Evolutionary conservation across 306 rosid species (phyloP), one percentile per base, ranked within the genome.

Genomic region (Fragaria nilgerrensis): DNA sequence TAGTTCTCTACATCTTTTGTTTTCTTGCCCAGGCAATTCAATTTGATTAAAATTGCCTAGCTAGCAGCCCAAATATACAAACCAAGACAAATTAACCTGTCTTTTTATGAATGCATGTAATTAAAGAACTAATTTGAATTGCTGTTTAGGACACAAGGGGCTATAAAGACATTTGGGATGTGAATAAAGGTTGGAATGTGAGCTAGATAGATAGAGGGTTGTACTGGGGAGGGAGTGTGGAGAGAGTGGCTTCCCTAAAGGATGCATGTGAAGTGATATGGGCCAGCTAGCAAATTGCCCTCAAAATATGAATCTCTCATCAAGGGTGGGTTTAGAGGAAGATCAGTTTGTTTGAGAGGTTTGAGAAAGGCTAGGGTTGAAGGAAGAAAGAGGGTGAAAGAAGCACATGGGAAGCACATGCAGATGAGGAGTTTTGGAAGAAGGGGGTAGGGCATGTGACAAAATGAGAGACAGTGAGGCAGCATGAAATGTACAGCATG

Each of bases 401-500:
- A 27, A 66, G 75, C 93, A 90, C 94, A 93, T 90, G 96, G 90
- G 75, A 78, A 62, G 87, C 89, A 89, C 96, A 88, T 84, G 88
- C 44, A 76, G 70, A 23, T 58, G 64, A 70, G 55, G 58, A 75
- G 71, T 29, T 83, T 90, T 84, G 89, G 90, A 82, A 70, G 43
- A 79, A 49, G 12, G 62, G 56, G 68, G 75, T 44, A 62, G 66
- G 77, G 90, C 96, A 90, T 88, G 98, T 90, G 98, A 90, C 70
- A 81, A 78, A 75, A 17, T 83, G 81, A 81, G 94, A 73, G 94
- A 90, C 96, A 90, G 88, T 84, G 86, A 84, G 85, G 93, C 94
- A 89, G 89, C 93, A 87, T 76, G 75, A 87, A 87, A 72, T 87
- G 92, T 89, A 87, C 94, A 90, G 69, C 96, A 89, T 92, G 97